Base-by-base conservation (phyloP, 192 early-diverging fungal species). In the Spizellomyces punctatus region DNA sequence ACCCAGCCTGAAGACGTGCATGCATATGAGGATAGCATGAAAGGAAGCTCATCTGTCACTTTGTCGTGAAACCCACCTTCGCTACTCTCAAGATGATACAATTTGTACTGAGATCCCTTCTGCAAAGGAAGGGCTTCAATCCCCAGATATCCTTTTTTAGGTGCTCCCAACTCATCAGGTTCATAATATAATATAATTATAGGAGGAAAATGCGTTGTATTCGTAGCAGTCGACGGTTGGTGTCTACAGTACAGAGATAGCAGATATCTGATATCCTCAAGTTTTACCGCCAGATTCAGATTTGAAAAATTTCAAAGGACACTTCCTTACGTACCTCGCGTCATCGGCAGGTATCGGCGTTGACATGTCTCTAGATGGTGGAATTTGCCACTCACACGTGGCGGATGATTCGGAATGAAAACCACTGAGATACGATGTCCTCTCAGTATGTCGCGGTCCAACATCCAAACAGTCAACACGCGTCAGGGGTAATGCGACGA, bases 161-260 rank as follows among this genome's bases (percentile, higher is more conserved):
- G 16, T 9, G 17, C 60, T 21, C 19, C 36, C 17, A 14, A 16
- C 6, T 62, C 60, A 43, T 17, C 54, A 62, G 60, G 19, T 17
- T 22, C 60, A 14, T 41, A 0, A 62, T 16, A 16, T 16, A 62
- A 62, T 22, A 62, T 16, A 17, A 41, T 17, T 16, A 41, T 41
- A 36, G 17, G 14, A 62, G 6, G 60, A 17, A 16, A 6, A 5
- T 16, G 22, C 22, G 54, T 56, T 56, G 60, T 41, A n/a, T 17
- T 16, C 6, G 60, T 16, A 16, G 17, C 12, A 41, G 19, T 21
- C 16, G n/a, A 41, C 17, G 16, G 16, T 16, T 16, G 14, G 41
- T 17, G 19, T 8, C 41, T 41, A 41, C 60, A 62, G 36, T 62
- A 62, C 16, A 62, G 5, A 62, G 60, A 62, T 16, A 62, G n/a